phyloP scores from a whole-genome alignment of 2,329 filamentous ascomycete genomes.

The Lasiodiplodia citricola region DNA sequence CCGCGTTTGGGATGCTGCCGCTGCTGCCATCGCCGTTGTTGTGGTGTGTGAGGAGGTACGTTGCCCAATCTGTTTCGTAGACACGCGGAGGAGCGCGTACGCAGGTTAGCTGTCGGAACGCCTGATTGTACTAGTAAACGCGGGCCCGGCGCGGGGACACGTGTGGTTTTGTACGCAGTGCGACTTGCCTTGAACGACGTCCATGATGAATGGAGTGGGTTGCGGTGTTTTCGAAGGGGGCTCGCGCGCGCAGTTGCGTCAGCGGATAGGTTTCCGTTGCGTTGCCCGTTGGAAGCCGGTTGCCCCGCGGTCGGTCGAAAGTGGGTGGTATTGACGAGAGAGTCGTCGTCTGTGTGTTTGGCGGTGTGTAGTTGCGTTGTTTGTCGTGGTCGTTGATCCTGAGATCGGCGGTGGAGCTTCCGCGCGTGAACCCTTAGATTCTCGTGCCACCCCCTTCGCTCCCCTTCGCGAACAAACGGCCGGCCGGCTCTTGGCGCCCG shows the following conservation, averaged over 20 bases:
- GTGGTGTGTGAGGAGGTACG: slow-evolving; percentile 15
- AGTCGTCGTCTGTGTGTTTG: slow-evolving; percentile 1
- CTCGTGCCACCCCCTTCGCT: background rate
- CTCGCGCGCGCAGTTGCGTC: background rate
- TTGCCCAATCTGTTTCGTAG: slow-evolving; percentile 18
- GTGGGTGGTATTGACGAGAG: background rate
- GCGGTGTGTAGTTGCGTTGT: slow-evolving; percentile 15
- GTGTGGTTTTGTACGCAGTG: background rate
- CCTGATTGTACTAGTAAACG: background rate
- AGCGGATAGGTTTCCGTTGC: background rate
- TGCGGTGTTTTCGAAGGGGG: background rate
- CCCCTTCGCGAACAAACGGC: background rate
- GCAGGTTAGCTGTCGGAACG: background rate
- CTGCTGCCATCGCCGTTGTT: background rate
- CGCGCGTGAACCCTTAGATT: slow-evolving; percentile 11
- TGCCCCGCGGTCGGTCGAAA: slow-evolving; percentile 3
- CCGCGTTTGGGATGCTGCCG: background rate
- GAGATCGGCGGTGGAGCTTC: slow-evolving; percentile 23
- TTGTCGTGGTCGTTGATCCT: slow-evolving; percentile 11
- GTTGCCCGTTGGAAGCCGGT: background rate
- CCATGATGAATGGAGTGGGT: slow-evolving; percentile 25
- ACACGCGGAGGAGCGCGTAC: background rate
- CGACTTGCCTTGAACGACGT: slow-evolving; percentile 29
- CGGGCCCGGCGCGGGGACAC: background rate
- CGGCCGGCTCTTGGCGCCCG: slow-evolving; percentile 3